Evolutionary conservation across 192 early-diverging fungal genomes (phyloP).

Genomic region (Coemansia sp.): DNA sequence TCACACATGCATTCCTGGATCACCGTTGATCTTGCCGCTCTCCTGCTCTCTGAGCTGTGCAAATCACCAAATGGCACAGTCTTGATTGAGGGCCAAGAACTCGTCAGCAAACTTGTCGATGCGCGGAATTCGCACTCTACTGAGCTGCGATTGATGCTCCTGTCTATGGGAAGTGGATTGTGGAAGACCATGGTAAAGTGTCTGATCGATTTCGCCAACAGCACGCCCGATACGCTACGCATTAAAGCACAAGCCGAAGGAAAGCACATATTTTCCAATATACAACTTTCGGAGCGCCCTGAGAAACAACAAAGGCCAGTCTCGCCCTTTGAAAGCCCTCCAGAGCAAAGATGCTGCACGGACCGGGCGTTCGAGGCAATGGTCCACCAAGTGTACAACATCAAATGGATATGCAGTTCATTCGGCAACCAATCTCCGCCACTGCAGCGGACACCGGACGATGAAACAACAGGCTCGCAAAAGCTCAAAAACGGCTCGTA

Average conservation of each 20-base stretch:
- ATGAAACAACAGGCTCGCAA: neutral
- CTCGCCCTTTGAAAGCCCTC: slow-evolving; percentile 27
- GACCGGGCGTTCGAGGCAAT: slow-evolving; percentile 8
- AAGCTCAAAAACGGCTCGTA: neutral
- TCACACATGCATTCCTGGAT: slow-evolving; percentile 33
- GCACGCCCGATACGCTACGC: slow-evolving; percentile 23
- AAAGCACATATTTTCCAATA: slow-evolving; percentile 24
- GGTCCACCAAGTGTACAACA: slow-evolving; percentile 36
- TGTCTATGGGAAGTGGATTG: neutral
- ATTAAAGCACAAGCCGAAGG: slow-evolving; percentile 39
- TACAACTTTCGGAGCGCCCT: neutral
- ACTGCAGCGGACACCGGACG: too few relatives aligned
- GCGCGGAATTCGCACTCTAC: slow-evolving; percentile 32
- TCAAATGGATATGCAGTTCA: slow-evolving; percentile 3
- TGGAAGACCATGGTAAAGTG: slow-evolving; percentile 44
- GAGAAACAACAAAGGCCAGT: neutral
- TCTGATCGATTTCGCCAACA: slow-evolving; percentile 44
- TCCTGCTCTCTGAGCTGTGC: slow-evolving; percentile 30
- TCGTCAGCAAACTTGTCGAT: slow-evolving; percentile 11
- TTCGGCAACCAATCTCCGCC: neutral
- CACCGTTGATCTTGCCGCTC: slow-evolving; percentile 34
- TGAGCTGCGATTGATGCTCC: slow-evolving; percentile 40
- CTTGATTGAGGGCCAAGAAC: slow-evolving; percentile 15
- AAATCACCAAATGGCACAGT: slow-evolving; percentile 13
- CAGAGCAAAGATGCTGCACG: neutral